Evolutionary conservation across 1,139 yeast species (phyloP).

Genomic region (Lodderomyces beijingensis): DNA sequence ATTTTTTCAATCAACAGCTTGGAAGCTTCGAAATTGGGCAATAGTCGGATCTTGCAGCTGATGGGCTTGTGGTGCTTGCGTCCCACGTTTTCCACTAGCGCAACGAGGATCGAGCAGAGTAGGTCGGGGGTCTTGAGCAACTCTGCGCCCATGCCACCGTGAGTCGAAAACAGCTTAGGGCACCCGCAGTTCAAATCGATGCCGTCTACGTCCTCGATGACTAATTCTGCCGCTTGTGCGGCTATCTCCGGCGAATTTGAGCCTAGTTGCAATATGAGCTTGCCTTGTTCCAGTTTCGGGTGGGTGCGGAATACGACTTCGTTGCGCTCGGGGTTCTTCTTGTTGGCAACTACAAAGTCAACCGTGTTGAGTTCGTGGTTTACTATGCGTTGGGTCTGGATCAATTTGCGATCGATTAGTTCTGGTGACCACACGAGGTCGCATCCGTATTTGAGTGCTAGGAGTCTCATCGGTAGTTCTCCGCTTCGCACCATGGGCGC

Average conservation of each 20-base stretch:
- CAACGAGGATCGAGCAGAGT: slow-evolving; percentile 60
- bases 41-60: slow-evolving; percentile 80
- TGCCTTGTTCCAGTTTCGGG: slow-evolving; percentile 48
- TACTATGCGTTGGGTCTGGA: slow-evolving; percentile 61
- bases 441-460: slow-evolving; percentile 80
- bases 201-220: slow-evolving; percentile 84
- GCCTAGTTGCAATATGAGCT: slow-evolving; percentile 84
- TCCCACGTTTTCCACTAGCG: slow-evolving; percentile 77
- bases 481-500: slow-evolving; percentile 98
- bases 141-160: slow-evolving; percentile 98
- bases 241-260: slow-evolving; percentile 82
- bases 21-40: slow-evolving; percentile 59
- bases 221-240: slow-evolving; percentile 75
- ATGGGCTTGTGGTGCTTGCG: slow-evolving; percentile 72
- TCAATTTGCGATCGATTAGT: slow-evolving; percentile 77
- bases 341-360: slow-evolving; percentile 40
- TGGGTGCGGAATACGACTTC: slow-evolving; percentile 66
- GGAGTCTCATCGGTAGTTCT: slow-evolving; percentile 81
- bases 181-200: slow-evolving; percentile 95
- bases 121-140: slow-evolving; percentile 75
- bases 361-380: slow-evolving; percentile 55
- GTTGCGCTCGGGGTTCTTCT: slow-evolving; percentile 6
- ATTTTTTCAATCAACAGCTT: slow-evolving; percentile 56
- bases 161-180: slow-evolving; percentile 85
- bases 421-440: slow-evolving; percentile 97